phyloP scores from a whole-genome alignment of 768 basidiomycete species.

The Fistulinella prunicolor region DNA sequence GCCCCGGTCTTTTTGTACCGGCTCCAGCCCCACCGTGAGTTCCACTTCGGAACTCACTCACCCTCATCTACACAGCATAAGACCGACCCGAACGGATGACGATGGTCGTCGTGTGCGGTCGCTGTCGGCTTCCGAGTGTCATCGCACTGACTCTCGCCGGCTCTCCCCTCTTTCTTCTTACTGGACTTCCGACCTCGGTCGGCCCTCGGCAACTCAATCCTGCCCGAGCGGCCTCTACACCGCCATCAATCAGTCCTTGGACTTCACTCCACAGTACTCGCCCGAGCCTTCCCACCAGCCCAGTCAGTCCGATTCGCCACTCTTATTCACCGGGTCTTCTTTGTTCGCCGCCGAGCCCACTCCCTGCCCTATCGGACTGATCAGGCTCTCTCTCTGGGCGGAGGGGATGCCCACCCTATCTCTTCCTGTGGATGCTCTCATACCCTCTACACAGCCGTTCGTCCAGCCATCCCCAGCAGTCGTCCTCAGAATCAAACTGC shows the following conservation, averaged over 20 bases:
- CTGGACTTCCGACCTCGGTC: slow-evolving; percentile 26
- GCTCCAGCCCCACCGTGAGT: slow-evolving; percentile 20
- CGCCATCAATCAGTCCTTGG: slow-evolving; percentile 18
- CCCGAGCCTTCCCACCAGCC: slow-evolving; percentile 23
- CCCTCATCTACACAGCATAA: slow-evolving; percentile 19
- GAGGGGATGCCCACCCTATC: slow-evolving; percentile 66
- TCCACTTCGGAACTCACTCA: slow-evolving; percentile 26
- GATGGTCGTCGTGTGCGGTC: slow-evolving; percentile 31
- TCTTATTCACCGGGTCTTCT: slow-evolving; percentile 25
- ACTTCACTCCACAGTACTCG: slow-evolving; percentile 21
- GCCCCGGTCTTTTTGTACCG: slow-evolving; percentile 26
- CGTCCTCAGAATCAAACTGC: slow-evolving; percentile 54
- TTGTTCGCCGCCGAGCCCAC: slow-evolving; percentile 29
- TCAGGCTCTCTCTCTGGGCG: slow-evolving; percentile 51
- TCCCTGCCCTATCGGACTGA: slow-evolving; percentile 36
- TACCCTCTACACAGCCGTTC: slow-evolving; percentile 38
- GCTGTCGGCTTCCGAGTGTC: slow-evolving; percentile 27
- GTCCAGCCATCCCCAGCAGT: slow-evolving; percentile 40
- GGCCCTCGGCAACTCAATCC: slow-evolving; percentile 26
- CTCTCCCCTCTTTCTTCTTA: slow-evolving; percentile 32
- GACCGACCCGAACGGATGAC: slow-evolving; percentile 26
- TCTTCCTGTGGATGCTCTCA: slow-evolving; percentile 56
- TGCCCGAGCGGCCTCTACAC: slow-evolving; percentile 26
- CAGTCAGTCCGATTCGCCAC: slow-evolving; percentile 29
- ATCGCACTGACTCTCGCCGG: slow-evolving; percentile 30